phyloP scores from a whole-genome alignment of 2,329 filamentous ascomycete genomes.

The Aspergillus ibericus region DNA sequence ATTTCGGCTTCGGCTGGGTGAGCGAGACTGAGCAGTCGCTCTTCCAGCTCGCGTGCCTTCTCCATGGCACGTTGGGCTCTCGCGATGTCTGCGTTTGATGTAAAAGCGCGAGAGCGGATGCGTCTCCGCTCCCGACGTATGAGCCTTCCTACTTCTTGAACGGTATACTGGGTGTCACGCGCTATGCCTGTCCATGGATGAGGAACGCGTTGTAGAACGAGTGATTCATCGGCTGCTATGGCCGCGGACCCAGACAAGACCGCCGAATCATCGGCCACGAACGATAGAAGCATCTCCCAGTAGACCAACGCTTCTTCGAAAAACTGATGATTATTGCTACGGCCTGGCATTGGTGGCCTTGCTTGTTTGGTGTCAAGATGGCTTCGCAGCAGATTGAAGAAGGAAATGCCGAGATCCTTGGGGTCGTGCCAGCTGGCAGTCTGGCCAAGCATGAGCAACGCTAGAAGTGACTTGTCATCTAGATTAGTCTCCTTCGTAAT shows the following conservation, averaged over 20 bases:
- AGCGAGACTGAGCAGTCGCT: conserved; percentile 48
- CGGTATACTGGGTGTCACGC: conserved; percentile 37
- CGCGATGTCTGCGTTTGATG: conserved; percentile 36
- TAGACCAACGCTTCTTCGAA: conserved; percentile 58
- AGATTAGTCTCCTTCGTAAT: conserved; percentile 50
- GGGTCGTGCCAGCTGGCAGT: conserved; percentile 62
- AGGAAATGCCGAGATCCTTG: conserved; percentile 55
- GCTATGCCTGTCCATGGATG: conserved; percentile 44
- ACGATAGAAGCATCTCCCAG: conserved; percentile 61
- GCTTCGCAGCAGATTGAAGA: conserved; percentile 46
- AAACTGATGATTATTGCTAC: conserved; percentile 51
- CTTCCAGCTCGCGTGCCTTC: conserved; percentile 46
- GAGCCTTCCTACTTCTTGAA: conserved; percentile 49
- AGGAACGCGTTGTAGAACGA: conserved; percentile 37
- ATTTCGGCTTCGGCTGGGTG: conserved; percentile 51
- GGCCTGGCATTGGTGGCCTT: conserved; percentile 17
- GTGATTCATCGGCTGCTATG: conserved; percentile 25
- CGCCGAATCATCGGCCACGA: conserved; percentile 47
- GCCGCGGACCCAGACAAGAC: conserved; percentile 24
- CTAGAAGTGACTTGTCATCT: conserved; percentile 58
- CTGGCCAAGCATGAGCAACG: conserved; percentile 59
- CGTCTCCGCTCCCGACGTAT: conserved; percentile 39
- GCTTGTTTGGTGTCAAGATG: conserved; percentile 46
- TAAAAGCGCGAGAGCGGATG: conserved; percentile 37
- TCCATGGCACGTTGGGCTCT: conserved; percentile 37